Evolutionary conservation across 1,139 yeast species (phyloP).

Genomic region (Lodderomyces parapsilosis): DNA sequence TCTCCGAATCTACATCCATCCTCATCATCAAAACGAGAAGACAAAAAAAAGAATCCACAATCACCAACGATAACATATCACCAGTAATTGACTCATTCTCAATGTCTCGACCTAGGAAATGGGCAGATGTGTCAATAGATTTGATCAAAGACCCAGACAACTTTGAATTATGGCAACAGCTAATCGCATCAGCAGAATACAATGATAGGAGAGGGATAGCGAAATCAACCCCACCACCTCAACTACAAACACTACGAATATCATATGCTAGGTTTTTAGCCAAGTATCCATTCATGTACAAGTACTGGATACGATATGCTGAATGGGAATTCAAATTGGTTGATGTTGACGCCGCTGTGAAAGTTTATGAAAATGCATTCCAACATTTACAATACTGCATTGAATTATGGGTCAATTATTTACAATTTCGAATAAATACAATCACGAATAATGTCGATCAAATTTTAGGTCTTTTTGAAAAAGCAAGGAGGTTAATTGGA

Average conservation of each 20-base stretch:
- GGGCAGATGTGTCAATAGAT: slow-evolving; percentile 22
- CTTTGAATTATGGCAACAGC: slow-evolving; percentile 48
- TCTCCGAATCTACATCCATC: background rate
- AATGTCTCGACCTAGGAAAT: slow-evolving; percentile 10
- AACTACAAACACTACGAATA: slow-evolving; percentile 42
- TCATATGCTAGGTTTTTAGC: slow-evolving; percentile 58
- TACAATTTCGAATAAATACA: slow-evolving; percentile 52
- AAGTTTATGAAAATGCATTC: slow-evolving; percentile 57
- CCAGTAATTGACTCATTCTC: background rate
- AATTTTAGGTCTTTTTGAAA: slow-evolving; percentile 53
- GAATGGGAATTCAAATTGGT: slow-evolving; percentile 63
- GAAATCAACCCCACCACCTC: slow-evolving; percentile 42
- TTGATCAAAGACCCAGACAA: slow-evolving; percentile 45
- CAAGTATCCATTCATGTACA: slow-evolving; percentile 68
- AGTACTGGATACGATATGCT: slow-evolving; percentile 82
- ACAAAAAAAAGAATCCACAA: background rate
- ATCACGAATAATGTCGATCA: slow-evolving; percentile 28
- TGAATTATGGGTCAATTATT: slow-evolving; percentile 71
- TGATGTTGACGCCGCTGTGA: slow-evolving; percentile 45
- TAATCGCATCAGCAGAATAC: slow-evolving; percentile 35
- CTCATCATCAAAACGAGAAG: slow-evolving; percentile 16
- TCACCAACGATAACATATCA: background rate
- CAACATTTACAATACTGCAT: slow-evolving; percentile 53
- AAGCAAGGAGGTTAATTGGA: slow-evolving; percentile 66
- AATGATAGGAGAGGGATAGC: slow-evolving; percentile 29